These are phyloP conservation scores for Pelagophyceae sp. DNA, from an alignment of 352 stramenopile genomes.

Conservation along the genomic window DNA sequence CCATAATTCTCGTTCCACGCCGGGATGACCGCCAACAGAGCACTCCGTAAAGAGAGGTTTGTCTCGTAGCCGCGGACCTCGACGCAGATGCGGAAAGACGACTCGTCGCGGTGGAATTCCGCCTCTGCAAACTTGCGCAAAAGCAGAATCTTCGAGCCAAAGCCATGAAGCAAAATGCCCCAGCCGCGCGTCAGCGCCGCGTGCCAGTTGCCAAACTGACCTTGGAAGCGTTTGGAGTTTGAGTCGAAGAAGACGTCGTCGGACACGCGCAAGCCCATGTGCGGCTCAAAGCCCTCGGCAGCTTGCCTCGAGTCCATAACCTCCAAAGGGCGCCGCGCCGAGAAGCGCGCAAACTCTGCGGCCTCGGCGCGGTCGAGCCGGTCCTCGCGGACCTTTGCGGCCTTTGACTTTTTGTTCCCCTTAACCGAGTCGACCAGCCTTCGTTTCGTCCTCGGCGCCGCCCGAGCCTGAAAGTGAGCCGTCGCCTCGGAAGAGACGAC, in stretches of 20 bases:
- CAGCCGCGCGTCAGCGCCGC: neutral
- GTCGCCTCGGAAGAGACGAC: too few species aligned
- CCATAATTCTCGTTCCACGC: too few species aligned
- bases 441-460: too few species aligned
- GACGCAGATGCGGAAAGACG: neutral
- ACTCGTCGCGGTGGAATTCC: neutral
- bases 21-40: too few species aligned
- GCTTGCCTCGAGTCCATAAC: too few species aligned
- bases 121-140: neutral
- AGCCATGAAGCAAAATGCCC: neutral
- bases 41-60: neutral
- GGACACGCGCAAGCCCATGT: neutral
- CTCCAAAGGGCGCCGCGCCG: too few species aligned
- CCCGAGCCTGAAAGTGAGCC: too few species aligned
- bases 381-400: too few species aligned
- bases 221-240: neutral
- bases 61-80: neutral
- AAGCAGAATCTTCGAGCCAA: neutral
- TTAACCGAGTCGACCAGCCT: too few species aligned
- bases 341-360: neutral
- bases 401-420: too few species aligned
- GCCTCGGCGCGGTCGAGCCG: conserved; percentile 10
- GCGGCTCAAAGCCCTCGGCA: neutral
- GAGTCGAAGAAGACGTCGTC: neutral
- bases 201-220: neutral